Evolutionary conservation across 306 rosid species (phyloP).

Genomic region (Arachis stenosperma): DNA sequence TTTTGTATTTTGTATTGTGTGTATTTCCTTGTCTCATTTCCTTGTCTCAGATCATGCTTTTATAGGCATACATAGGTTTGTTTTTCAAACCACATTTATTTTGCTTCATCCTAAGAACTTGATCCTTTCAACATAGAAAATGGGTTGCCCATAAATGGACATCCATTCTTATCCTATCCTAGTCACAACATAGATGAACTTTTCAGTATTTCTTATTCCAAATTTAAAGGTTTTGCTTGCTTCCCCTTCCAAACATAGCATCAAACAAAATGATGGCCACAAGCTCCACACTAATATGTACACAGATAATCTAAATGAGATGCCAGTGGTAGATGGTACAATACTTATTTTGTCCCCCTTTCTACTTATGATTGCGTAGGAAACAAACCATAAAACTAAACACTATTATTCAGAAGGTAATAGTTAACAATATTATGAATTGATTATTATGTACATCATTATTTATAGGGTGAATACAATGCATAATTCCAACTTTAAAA

Average conservation of each 20-base stretch:
- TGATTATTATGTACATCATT: slow-evolving; percentile 33
- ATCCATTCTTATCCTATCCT: too few relatives aligned
- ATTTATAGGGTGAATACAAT: slow-evolving; percentile 29
- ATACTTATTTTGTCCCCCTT: background rate
- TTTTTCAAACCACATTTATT: too few relatives aligned
- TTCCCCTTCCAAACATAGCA: background rate
- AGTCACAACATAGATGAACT: too few relatives aligned
- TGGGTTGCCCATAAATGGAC: too few relatives aligned
- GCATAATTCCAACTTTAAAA: slow-evolving; percentile 74
- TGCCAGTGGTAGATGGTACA: background rate
- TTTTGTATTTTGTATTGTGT: too few relatives aligned
- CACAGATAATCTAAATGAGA: background rate
- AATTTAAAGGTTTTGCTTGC: background rate
- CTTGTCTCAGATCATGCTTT: too few relatives aligned
- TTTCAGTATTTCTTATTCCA: background rate
- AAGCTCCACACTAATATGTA: background rate
- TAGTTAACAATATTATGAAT: slow-evolving; percentile 26
- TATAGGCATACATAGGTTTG: too few relatives aligned
- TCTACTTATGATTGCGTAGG: slow-evolving; percentile 16
- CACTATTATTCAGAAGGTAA: background rate
- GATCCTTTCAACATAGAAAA: too few relatives aligned
- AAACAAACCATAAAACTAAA: slow-evolving; percentile 13
- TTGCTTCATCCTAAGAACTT: too few relatives aligned
- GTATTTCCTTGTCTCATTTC: too few relatives aligned
- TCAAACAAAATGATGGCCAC: background rate